Base-by-base conservation (phyloP, 1,284 basidiomycete genomes). In the Dichomitus squalens region DNA sequence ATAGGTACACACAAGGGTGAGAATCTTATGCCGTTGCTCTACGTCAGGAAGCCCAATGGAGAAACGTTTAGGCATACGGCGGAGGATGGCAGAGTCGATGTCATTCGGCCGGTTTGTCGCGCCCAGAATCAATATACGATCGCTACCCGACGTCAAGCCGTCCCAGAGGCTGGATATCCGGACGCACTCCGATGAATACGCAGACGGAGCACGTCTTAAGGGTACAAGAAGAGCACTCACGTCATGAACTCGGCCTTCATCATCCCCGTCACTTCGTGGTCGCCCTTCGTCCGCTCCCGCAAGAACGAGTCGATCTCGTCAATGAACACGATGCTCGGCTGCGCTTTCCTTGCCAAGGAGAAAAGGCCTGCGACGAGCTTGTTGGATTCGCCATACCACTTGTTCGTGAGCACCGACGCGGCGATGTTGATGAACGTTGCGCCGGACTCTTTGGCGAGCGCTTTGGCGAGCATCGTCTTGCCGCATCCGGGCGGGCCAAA, bases 181-280 rank as follows among this genome's bases (percentile, higher is more conserved):
- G 6, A 14, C 34, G 12, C 20, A n/a, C 7, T 18, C 31, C 20
- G 46, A 33, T 55, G n/a, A 35, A 33, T 23, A 43, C 3, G 11
- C 4, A 41, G 1, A n/a, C 0, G 9, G 16, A 23, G 21, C 18
- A 4, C 12, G 40, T 0, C 4, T 12, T 7, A 48, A 18, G 9
- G 21, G 6, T 3, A 14, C 14, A 20, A n/a, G 18, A 25, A 27
- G 18, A 11, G 18, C 49, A 52, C 92, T 67, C 74, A 94, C 88
- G 95, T 97, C 96, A 99, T 98, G 72, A 99, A 99, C 71, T 99
- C 96, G 1, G 96, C 96, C 77, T 99, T 99, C 88, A 99, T 97
- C 95, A 98, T 98, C 5, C 90, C 94, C 25, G 95, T 98, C 46
- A 96, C 96, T 70, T 99, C 97, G 73, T 99, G 97, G 69, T 99